These are phyloP conservation scores for Penicillium sp. DNA, from an alignment of 2,329 filamentous ascomycete genomes.

Conservation along the genomic window DNA sequence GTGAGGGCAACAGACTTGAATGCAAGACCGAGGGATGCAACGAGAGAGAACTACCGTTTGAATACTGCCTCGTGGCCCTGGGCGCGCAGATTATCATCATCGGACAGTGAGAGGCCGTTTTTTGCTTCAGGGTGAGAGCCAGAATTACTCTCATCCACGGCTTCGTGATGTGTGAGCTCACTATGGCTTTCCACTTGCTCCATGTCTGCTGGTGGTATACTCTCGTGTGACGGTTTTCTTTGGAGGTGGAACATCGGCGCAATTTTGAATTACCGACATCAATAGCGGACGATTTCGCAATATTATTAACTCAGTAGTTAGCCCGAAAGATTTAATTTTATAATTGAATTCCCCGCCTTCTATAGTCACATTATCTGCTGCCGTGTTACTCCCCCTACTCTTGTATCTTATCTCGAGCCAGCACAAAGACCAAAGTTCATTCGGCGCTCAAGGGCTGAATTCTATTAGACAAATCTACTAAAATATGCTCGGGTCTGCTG, in stretches of 20 bases:
- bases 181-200: neutral
- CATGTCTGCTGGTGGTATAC: neutral
- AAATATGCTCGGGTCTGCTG: neutral
- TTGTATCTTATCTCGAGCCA: too few species aligned
- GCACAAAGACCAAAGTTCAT: neutral
- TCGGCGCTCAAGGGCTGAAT: neutral
- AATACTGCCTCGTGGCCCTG: constrained; percentile 5
- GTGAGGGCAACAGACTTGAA: constrained; percentile 20
- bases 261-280: neutral
- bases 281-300: neutral
- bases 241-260: neutral
- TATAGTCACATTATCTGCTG: neutral
- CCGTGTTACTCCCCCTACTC: too few species aligned
- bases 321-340: neutral
- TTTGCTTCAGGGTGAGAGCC: neutral
- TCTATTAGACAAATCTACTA: neutral
- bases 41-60: constrained; percentile 23
- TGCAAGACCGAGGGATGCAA: constrained; percentile 27
- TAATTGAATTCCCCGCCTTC: neutral
- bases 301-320: neutral
- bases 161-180: neutral
- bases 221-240: neutral
- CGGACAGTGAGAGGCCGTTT: neutral
- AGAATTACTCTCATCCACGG: neutral
- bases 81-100: constrained; percentile 4